A percentile compares a stretch with the other conserved stretches of the same genome.
Conservation (phyloP, 2,329 filamentous ascomycete genomes). For the Diaporthe sp. region DNA sequence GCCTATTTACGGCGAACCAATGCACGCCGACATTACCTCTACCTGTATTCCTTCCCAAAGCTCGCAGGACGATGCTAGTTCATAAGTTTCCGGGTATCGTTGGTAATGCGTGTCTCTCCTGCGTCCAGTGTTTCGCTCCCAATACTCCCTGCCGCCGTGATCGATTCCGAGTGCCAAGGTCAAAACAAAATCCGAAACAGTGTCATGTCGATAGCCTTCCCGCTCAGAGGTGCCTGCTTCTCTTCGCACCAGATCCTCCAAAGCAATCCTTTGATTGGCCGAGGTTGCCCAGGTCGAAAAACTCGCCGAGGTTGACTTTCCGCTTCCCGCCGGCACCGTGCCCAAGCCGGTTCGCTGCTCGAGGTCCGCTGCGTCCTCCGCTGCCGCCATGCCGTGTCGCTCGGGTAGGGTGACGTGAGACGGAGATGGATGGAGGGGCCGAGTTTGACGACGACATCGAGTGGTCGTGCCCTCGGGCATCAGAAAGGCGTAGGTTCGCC, state of each 20-base stretch:
- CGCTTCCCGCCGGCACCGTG: constrained; percentile 79
- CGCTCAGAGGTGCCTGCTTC: constrained; percentile 61
- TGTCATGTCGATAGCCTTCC: neutral
- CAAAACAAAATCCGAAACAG: constrained; percentile 11
- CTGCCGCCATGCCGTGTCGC: constrained; percentile 43
- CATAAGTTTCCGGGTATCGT: constrained; percentile 37
- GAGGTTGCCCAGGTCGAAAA: constrained; percentile 79
- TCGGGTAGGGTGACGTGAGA: constrained; percentile 31
- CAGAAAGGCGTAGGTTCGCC: constrained; percentile 71
- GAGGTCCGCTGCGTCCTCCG: constrained; percentile 45
- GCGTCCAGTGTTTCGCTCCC: constrained; percentile 25
- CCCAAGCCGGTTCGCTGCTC: constrained; percentile 61
- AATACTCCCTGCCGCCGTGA: constrained; percentile 25
- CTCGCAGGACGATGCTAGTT: constrained; percentile 34
- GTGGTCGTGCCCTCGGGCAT: constrained; percentile 60
- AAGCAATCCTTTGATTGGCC: constrained; percentile 73
- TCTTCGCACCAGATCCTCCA: constrained; percentile 61
- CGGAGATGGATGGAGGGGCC: constrained; percentile 38
- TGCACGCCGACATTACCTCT: constrained; percentile 35
- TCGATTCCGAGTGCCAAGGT: constrained; percentile 14
- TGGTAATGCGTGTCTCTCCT: constrained; percentile 31
- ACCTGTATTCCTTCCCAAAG: constrained; percentile 37
- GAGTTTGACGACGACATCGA: constrained; percentile 45
- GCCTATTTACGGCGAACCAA: constrained; percentile 12
- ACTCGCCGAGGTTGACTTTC: constrained; percentile 79